phyloP scores from a whole-genome alignment of 495 filamentous ascomycete genomes.

The Venustampulla echinocandica region DNA sequence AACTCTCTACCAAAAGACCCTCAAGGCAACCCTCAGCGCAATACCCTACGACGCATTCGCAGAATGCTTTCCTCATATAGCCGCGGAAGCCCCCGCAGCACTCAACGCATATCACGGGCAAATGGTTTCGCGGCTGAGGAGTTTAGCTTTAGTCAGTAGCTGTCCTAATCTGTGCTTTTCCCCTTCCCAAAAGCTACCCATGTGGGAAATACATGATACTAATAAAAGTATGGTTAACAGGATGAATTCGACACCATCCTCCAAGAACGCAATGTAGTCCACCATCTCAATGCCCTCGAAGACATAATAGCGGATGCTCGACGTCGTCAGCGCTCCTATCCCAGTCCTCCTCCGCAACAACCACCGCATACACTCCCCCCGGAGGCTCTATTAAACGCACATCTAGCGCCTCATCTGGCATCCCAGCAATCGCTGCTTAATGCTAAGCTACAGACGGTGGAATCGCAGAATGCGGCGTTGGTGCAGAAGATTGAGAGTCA shows the following conservation, averaged over 20 bases:
- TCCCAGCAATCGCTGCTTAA: constrained; percentile 54
- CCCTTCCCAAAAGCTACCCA: no score
- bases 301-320: constrained; percentile 58
- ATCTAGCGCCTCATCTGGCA: constrained; percentile 59
- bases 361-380: constrained; percentile 67
- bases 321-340: constrained; percentile 37
- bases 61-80: constrained; percentile 80
- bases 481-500: constrained; percentile 56
- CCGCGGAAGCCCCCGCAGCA: constrained; percentile 56
- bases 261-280: constrained; percentile 57
- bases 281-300: constrained; percentile 76
- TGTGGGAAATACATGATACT: no score
- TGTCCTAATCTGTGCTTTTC: no score
- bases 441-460: constrained; percentile 48
- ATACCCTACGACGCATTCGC: constrained; percentile 73
- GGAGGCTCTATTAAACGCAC: constrained; percentile 53
- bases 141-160: constrained; percentile 39
- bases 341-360: neutral
- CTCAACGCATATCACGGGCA: constrained; percentile 60
- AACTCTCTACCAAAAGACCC: constrained; percentile 58
- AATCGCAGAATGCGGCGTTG: constrained; percentile 55
- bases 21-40: constrained; percentile 61
- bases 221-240: no score
- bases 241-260: constrained; percentile 74
- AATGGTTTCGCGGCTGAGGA: constrained; percentile 57